These are phyloP conservation scores for Mycena latifolia DNA, from an alignment of 768 basidiomycete genomes.

Conservation along the genomic window DNA sequence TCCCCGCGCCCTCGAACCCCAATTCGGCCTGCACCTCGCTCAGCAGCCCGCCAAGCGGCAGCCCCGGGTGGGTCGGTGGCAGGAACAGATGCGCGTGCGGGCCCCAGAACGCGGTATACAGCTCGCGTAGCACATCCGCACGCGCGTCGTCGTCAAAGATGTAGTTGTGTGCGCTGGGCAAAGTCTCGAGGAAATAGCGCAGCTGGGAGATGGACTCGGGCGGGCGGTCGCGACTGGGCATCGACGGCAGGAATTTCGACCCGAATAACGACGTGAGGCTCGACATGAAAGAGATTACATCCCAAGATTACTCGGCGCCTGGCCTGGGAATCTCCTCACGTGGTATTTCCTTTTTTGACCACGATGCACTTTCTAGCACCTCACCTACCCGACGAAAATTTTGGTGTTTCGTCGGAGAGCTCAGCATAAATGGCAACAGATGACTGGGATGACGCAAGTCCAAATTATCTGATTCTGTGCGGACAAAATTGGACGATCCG, in stretches of 20 bases:
- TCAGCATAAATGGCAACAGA: too few relatives aligned
- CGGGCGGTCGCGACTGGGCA: slow-evolving; percentile 65
- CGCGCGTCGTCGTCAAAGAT: slow-evolving; percentile 80
- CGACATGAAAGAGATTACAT: slow-evolving; percentile 14
- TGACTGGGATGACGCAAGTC: too few relatives aligned
- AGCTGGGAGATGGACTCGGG: slow-evolving; percentile 79
- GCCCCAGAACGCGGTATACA: slow-evolving; percentile 89
- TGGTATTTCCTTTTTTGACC: too few relatives aligned
- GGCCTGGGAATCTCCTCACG: too few relatives aligned
- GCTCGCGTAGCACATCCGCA: slow-evolving; percentile 83
- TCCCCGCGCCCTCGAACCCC: slow-evolving; percentile 69
- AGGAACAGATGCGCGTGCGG: slow-evolving; percentile 80
- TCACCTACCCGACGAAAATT: too few relatives aligned
- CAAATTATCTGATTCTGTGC: too few relatives aligned
- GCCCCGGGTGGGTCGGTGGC: slow-evolving; percentile 69
- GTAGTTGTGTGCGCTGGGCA: slow-evolving; percentile 85
- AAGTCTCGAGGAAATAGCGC: slow-evolving; percentile 81
- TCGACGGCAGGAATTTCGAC: slow-evolving; percentile 60
- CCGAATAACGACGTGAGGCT: slow-evolving; percentile 50
- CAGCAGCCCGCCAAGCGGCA: slow-evolving; percentile 73
- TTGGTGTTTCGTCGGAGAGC: too few relatives aligned
- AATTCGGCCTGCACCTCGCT: slow-evolving; percentile 76
- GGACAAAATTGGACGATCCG: too few relatives aligned
- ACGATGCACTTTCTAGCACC: too few relatives aligned
- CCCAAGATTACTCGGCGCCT: too few relatives aligned